phyloP scores from a whole-genome alignment of 2,329 filamentous ascomycete species.

The Alternaria burnsii region DNA sequence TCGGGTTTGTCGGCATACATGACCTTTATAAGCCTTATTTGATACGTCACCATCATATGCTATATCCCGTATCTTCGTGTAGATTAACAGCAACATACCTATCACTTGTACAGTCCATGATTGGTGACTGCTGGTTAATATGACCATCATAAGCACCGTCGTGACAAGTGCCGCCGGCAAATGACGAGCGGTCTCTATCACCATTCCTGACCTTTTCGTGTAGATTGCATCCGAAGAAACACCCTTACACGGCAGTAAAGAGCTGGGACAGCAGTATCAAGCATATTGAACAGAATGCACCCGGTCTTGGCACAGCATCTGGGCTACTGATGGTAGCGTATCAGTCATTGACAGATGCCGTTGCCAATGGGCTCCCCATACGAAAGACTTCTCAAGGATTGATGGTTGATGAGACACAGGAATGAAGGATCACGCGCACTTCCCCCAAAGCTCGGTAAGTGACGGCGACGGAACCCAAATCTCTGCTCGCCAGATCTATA shows the following conservation, averaged over 20 bases:
- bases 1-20: neutral
- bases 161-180: neutral
- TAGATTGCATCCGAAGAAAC: neutral
- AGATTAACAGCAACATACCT: neutral
- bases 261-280: slow-evolving; percentile 2
- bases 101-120: neutral
- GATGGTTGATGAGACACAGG: slow-evolving; percentile 6
- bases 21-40: neutral
- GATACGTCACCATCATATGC: neutral
- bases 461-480: neutral
- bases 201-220: neutral
- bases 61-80: neutral
- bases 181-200: neutral
- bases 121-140: neutral
- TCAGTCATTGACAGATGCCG: slow-evolving; percentile 1
- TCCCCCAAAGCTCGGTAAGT: neutral
- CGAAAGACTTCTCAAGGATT: neutral
- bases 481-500: neutral
- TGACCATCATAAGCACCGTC: neutral
- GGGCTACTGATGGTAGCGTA: neutral
- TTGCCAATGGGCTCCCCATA: neutral
- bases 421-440: slow-evolving; percentile 1
- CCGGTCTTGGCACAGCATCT: slow-evolving; percentile 8
- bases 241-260: slow-evolving; percentile 3
- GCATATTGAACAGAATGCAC: slow-evolving; percentile 3